Base-by-base conservation (phyloP, 805 yeast species). In the Candida railenensis region DNA sequence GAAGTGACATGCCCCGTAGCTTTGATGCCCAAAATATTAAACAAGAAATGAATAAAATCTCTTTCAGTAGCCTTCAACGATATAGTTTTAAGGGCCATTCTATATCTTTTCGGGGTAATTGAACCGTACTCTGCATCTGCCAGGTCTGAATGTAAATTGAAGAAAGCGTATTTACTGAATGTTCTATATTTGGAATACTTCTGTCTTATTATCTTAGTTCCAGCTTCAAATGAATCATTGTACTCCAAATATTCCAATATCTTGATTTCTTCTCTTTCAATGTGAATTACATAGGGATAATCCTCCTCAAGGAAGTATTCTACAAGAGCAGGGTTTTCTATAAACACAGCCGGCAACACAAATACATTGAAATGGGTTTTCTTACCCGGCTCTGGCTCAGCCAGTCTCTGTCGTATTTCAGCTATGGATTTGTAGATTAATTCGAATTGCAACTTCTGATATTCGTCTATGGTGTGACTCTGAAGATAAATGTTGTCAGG, bases 251-350 rank as follows among this genome's bases (percentile, higher is more conserved):
- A 51, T 20, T 34, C 45, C 42, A 50, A 48, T 16, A 55, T 49
- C 3, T 53, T 42, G 20, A 39, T 34, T 36, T 47, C 54, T 14
- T 55, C 59, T 19, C 56, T 49, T 36, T 53, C 53, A n/a, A 55
- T 46, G 28, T 52, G 43, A 20, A 55, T 44, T 9, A 55, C 44
- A 30, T 46, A 44, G 4, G 44, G 37, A 38, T 42, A 43, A 28
- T 43, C 20, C 19, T 45, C 39, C 9, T 41, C 11, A 11, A 5
- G 14, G 14, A 53, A 42, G 25, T 39, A 52, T 9, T 47, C 46
- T 20, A 53, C 34, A 4, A 48, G 22, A 7, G 36, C 37, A 14
- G 39, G 34, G 33, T 49, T 40, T 22, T 51, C 52, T 37, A 52
- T 42, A 18, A 33, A 40, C 15, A 52, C 44, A 12, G 53, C 47